These are phyloP conservation scores for Lantana camara DNA, from an alignment of 257 asterid genomes.

Conservation along the genomic window DNA sequence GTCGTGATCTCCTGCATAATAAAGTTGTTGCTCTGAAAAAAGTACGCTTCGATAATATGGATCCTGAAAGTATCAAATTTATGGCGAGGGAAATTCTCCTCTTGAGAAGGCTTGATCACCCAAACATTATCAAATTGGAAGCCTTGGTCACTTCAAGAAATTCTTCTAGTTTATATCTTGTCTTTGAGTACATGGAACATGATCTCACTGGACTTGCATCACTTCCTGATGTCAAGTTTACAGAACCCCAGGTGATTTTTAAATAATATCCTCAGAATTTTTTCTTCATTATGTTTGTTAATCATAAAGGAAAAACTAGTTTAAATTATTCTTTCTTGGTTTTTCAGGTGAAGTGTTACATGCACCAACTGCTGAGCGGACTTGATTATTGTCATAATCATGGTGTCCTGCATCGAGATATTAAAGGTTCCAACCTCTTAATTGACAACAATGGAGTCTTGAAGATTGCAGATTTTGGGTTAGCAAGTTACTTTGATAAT, in stretches of 20 bases:
- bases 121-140: conserved; percentile 79
- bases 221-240: conserved; percentile 72
- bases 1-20: conserved; percentile 62
- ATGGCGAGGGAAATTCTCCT: conserved; percentile 96
- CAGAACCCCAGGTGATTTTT: conserved; percentile 75
- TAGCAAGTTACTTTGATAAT: conserved; percentile 72
- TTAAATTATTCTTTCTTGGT: not conserved
- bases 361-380: conserved; percentile 88
- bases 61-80: conserved; percentile 85
- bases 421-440: conserved; percentile 87
- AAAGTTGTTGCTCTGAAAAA: conserved; percentile 81
- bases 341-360: conserved; percentile 80
- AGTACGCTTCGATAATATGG: conserved; percentile 88
- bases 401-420: conserved; percentile 87
- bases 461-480: conserved; percentile 94
- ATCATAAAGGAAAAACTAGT: not conserved
- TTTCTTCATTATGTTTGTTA: conserved; percentile 16
- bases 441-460: conserved; percentile 73
- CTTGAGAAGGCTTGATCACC: conserved; percentile 86
- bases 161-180: conserved; percentile 76
- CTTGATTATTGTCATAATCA: conserved; percentile 76
- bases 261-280: conserved; percentile 4
- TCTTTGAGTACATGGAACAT: conserved; percentile 95
- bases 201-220: conserved; percentile 92
- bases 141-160: conserved; percentile 80